Evolutionary conservation across 164 flowering plant genomes (phyloP).

Genomic region (Liquidambar formosana): DNA sequence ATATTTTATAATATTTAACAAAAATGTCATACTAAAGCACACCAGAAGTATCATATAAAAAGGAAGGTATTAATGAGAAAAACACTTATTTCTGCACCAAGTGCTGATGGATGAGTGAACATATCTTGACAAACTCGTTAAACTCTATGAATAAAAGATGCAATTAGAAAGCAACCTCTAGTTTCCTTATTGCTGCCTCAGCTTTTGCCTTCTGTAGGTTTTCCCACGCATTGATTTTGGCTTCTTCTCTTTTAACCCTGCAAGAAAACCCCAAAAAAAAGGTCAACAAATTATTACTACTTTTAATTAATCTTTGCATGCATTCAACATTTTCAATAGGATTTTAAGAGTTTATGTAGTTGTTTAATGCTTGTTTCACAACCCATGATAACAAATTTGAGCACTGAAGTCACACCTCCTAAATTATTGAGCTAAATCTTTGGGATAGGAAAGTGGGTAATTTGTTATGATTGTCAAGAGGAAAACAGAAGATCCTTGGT

Average conservation of each 20-base stretch:
- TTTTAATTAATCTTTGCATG: neutral
- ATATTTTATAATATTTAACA: neutral
- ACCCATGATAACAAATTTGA: neutral
- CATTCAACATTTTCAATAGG: neutral
- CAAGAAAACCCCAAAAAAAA: neutral
- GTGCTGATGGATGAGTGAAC: neutral
- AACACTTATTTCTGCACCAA: neutral
- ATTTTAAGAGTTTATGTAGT: neutral
- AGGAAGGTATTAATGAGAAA: too few species aligned
- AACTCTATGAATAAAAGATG: neutral
- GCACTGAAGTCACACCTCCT: neutral
- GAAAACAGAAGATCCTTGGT: neutral
- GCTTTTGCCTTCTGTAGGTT: constrained; percentile 98
- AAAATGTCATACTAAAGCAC: neutral
- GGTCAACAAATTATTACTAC: neutral
- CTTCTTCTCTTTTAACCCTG: constrained; percentile 89
- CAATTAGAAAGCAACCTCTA: constrained; percentile 64
- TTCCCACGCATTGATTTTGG: constrained; percentile 95
- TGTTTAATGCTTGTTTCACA: neutral
- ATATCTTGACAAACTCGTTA: neutral
- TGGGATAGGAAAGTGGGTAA: too few species aligned
- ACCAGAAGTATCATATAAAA: too few species aligned
- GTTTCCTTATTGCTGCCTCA: constrained; percentile 85
- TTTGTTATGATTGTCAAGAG: neutral
- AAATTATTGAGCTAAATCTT: neutral